These are phyloP conservation scores for Stevia rebaudiana DNA, from an alignment of 140 eudicot species.

Conservation along the genomic window DNA sequence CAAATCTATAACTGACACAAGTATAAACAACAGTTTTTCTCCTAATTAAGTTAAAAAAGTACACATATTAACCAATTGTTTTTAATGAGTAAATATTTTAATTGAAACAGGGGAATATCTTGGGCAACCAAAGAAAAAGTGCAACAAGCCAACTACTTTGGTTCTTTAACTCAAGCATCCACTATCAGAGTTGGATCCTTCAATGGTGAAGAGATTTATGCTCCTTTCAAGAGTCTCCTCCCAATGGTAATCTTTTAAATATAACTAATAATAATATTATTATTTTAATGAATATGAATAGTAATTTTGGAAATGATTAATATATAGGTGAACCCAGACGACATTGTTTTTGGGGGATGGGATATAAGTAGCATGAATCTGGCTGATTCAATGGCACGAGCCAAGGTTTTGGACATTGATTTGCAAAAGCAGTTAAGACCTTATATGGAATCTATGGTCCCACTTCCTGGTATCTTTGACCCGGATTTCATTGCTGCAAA, in stretches of 20 bases:
- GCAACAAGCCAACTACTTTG: slow-evolving; percentile 95
- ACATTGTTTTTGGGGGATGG: slow-evolving; percentile 95
- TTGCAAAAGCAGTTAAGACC: slow-evolving; percentile 95
- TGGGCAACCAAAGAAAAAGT: slow-evolving; percentile 99
- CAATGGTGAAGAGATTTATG: slow-evolving; percentile 95
- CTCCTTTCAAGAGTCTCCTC: slow-evolving; percentile 93
- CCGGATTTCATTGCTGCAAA: slow-evolving; percentile 98
- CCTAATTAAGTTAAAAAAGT: too few relatives aligned
- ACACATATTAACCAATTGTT: not conserved
- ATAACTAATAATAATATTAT: not conserved
- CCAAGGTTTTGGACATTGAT: slow-evolving; percentile 86
- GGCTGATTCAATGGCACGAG: slow-evolving; percentile 95
- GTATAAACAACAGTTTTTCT: too few relatives aligned
- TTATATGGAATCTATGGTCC: slow-evolving; percentile 99
- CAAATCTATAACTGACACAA: too few relatives aligned
- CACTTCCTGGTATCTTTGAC: slow-evolving; percentile 92
- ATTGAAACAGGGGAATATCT: slow-evolving; percentile 79
- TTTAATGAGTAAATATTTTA: slow-evolving; percentile 1
- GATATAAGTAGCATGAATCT: slow-evolving; percentile 89
- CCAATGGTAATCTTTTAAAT: slow-evolving; percentile 58
- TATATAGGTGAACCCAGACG: slow-evolving; percentile 82
- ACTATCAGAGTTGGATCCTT: slow-evolving; percentile 90
- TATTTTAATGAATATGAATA: not conserved
- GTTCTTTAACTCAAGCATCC: slow-evolving; percentile 94
- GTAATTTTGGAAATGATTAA: not conserved